phyloP scores from a whole-genome alignment of 2,329 filamentous ascomycete species.

The Dryadomyces sulphureus region DNA sequence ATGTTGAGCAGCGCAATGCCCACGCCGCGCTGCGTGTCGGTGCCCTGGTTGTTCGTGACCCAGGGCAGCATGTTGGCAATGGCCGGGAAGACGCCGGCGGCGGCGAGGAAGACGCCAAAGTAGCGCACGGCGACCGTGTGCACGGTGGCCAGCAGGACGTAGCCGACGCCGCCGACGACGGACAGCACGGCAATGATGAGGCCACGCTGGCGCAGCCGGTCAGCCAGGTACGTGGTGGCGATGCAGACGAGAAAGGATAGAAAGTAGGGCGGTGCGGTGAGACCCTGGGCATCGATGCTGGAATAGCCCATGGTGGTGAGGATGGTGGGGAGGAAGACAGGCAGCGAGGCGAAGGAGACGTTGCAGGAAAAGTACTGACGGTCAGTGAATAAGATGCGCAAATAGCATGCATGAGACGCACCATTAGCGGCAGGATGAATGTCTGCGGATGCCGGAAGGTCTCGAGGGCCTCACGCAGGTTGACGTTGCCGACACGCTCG shows the following conservation, averaged over 20 bases:
- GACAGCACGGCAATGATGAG: conserved; percentile 42
- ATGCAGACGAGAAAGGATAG: conserved; percentile 50
- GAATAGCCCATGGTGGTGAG: conserved; percentile 53
- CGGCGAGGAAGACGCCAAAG: conserved; percentile 29
- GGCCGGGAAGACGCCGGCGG: conserved; percentile 40
- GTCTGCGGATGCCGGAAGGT: conserved; percentile 33
- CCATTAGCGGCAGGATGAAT: conserved; percentile 26
- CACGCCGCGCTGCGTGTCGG: conserved; percentile 47
- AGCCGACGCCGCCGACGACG: conserved; percentile 43
- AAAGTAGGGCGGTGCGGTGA: conserved; percentile 59
- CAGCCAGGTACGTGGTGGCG: conserved; percentile 46
- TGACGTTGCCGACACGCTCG: conserved; percentile 28
- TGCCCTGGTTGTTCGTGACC: conserved; percentile 56
- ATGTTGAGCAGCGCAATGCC: conserved; percentile 48
- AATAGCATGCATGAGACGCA: conserved; percentile 10
- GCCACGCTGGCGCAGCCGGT: conserved; percentile 49
- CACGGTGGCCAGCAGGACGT: conserved; percentile 47
- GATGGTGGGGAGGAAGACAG: conserved; percentile 50
- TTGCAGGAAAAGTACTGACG: conserved; percentile 22
- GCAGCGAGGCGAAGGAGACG: conserved; percentile 24
- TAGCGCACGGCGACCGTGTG: conserved; percentile 28
- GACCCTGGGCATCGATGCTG: conserved; percentile 51
- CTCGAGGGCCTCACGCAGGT: conserved; percentile 29
- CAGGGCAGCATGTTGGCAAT: conserved; percentile 58
- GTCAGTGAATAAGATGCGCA: neutral